Evolutionary conservation across 2,329 filamentous ascomycete genomes (phyloP), one percentile per base, ranked within the genome.

Genomic region (Neonectria neomacrospora): DNA sequence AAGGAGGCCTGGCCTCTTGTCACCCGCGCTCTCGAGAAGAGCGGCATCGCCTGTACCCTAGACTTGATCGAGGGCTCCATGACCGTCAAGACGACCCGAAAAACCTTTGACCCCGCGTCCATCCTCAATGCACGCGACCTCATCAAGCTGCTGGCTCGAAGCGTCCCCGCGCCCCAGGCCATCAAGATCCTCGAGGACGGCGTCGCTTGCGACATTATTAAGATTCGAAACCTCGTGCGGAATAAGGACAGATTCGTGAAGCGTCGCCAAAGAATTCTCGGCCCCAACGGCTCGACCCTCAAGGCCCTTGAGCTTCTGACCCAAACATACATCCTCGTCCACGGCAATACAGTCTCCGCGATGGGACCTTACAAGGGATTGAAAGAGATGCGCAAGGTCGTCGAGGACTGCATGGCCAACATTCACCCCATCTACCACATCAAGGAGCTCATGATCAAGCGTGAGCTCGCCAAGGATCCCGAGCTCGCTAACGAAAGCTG

Each of bases 161-260:
- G 92, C 73, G 96, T 99, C 5, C 96, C 96, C 1, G 93, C 94
- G 1, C 94, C 94, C 6, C 93, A 97, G 82, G 96, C 96, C 3
- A 80, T 99, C 72, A 97, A 96, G 80, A 97, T 99, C 54, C 86
- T 99, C 62, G 91, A 98, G 50, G 96, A 99, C 77, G 93, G 91
- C 26, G 86, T 95, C 51, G 94, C 94, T 11, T 94, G 92, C 83
- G 96, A 99, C 79, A 91, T 99, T 62, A 95, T 99, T 83, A 98
- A 97, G 83, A 96, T 97, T 72, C 87, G 94, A 65, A 95, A 89
- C 74, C 85, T 97, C 51, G 93, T 98, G 28, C 86, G 92, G 66
- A 97, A 95, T 80, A 97, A 97, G 80, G 94, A 98, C 70, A 89
- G 94, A 61, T 99, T 98, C 74, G 92, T 97, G 54, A 99, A 99